phyloP scores from a whole-genome alignment of 345 rosid genomes.

The Eucalyptus pauciflora region DNA sequence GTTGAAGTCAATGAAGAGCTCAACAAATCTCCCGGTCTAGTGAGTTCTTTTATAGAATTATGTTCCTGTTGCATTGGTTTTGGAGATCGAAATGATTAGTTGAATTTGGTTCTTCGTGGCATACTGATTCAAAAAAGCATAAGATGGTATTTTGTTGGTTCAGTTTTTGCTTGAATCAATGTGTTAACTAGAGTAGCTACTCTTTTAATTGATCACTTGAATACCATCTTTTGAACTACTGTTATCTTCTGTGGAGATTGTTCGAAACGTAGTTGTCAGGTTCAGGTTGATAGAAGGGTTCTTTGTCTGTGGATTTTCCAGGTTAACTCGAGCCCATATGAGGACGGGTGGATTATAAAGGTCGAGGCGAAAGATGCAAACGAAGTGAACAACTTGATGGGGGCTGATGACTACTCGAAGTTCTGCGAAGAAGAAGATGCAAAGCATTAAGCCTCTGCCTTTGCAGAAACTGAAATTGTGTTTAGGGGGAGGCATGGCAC shows the following conservation, averaged over 20 bases:
- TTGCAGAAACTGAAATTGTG: neutral
- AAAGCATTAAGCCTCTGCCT: slow-evolving; percentile 30
- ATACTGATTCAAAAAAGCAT: neutral
- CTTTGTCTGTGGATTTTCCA: neutral
- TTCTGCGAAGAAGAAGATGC: slow-evolving; percentile 92
- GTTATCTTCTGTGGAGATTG: neutral
- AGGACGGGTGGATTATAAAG: slow-evolving; percentile 77
- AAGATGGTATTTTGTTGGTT: neutral
- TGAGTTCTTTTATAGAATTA: slow-evolving; percentile 18
- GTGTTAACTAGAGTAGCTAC: neutral
- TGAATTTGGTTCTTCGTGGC: neutral
- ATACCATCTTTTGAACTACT: neutral
- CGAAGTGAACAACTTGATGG: slow-evolving; percentile 63
- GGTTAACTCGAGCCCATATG: slow-evolving; percentile 79
- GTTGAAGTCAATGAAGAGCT: slow-evolving; percentile 63
- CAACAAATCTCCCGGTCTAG: slow-evolving; percentile 57
- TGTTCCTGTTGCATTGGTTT: neutral
- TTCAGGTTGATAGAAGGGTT: neutral
- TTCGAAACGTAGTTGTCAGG: neutral
- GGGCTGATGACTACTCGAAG: slow-evolving; percentile 57
- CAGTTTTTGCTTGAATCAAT: accelerated
- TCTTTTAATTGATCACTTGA: neutral
- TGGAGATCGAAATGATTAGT: neutral
- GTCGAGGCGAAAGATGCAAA: slow-evolving; percentile 37
- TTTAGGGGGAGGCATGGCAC: neutral